Conservation (phyloP, 192 early-diverging fungal genomes). For the Coemansia sp. region DNA sequence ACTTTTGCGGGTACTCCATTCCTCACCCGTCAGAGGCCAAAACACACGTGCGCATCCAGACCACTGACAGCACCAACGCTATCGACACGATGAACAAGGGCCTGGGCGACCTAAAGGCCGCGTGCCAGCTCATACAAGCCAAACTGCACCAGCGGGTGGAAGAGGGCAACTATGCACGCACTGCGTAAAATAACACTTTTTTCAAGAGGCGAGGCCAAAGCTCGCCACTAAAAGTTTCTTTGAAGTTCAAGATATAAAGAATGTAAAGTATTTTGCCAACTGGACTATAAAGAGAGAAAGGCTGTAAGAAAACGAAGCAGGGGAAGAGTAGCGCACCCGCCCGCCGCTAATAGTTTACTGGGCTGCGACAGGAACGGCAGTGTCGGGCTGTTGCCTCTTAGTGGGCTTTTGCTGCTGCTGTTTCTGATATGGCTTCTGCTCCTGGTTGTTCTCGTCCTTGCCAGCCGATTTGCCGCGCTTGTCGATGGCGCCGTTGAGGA, state of each 20-base stretch:
- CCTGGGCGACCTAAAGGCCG: slow-evolving; percentile 74
- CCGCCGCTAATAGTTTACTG: slow-evolving; percentile 19
- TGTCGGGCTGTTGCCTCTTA: slow-evolving; percentile 27
- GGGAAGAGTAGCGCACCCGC: background rate
- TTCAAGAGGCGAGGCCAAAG: slow-evolving; percentile 1
- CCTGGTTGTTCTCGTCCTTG: slow-evolving; percentile 42
- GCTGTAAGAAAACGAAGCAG: slow-evolving; percentile 7
- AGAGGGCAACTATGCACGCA: slow-evolving; percentile 60
- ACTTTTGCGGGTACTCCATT: slow-evolving; percentile 95
- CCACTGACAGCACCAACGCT: slow-evolving; percentile 74
- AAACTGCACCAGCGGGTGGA: slow-evolving; percentile 64
- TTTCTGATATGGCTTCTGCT: slow-evolving; percentile 23
- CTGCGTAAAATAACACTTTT: slow-evolving; percentile 8
- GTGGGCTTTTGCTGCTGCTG: slow-evolving; percentile 36
- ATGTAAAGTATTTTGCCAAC: slow-evolving; percentile 6
- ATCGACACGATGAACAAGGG: slow-evolving; percentile 85
- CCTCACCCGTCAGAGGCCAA: slow-evolving; percentile 96
- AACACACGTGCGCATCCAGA: slow-evolving; percentile 93
- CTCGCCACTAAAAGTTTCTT: slow-evolving; percentile 3
- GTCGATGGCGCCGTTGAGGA: slow-evolving; percentile 85
- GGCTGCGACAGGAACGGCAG: slow-evolving; percentile 25
- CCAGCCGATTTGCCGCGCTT: slow-evolving; percentile 63
- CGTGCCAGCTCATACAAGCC: slow-evolving; percentile 69
- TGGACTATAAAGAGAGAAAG: background rate
- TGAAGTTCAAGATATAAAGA: background rate